Conservation (phyloP, 495 filamentous ascomycete genomes). For the Tuber borchii region DNA sequence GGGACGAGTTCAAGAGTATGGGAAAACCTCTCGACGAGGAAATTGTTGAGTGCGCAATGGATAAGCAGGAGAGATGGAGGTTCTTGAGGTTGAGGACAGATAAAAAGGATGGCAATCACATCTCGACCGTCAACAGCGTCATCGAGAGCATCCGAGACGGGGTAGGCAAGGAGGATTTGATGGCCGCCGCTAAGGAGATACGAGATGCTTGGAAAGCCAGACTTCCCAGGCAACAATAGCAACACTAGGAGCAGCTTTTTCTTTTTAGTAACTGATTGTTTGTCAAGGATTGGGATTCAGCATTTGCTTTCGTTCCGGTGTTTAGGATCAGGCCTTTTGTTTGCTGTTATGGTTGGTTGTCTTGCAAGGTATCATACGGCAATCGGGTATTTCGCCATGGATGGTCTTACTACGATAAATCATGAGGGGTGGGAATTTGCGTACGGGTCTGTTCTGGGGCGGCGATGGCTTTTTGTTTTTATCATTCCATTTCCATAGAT, state of each 20-base stretch:
- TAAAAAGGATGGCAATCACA: slow-evolving; percentile 84
- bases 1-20: slow-evolving; percentile 70
- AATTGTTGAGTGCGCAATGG: slow-evolving; percentile 82
- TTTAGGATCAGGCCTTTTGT: slow-evolving; percentile 5
- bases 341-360: neutral
- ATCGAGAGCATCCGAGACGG: slow-evolving; percentile 74
- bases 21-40: slow-evolving; percentile 66
- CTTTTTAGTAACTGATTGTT: neutral
- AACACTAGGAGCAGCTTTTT: neutral
- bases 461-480: neutral
- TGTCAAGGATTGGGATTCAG: slow-evolving; percentile 1
- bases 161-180: slow-evolving; percentile 60
- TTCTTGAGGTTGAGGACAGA: slow-evolving; percentile 84
- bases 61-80: slow-evolving; percentile 66
- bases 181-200: slow-evolving; percentile 22
- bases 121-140: slow-evolving; percentile 69
- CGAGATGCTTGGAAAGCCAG: slow-evolving; percentile 36
- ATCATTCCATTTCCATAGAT: neutral
- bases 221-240: neutral
- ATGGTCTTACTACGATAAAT: neutral
- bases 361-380: neutral
- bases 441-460: neutral
- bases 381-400: neutral
- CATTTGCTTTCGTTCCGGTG: slow-evolving; percentile 5
- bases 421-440: neutral